These are phyloP conservation scores for Biscogniauxia mediterranea DNA, from an alignment of 2,329 filamentous ascomycete genomes.

Conservation along the genomic window DNA sequence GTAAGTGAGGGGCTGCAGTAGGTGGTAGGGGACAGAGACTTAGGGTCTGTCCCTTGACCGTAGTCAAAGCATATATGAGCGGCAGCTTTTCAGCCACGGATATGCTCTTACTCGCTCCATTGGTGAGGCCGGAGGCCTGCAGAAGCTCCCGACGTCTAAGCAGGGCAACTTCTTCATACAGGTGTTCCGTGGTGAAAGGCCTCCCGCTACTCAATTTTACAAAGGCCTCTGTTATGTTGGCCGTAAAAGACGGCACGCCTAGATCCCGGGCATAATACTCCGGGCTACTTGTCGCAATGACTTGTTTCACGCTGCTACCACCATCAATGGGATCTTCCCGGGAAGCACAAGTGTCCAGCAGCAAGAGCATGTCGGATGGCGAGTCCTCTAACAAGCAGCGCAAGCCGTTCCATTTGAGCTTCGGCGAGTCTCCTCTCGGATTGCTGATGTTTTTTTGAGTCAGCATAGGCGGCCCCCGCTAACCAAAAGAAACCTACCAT, in stretches of 20 bases:
- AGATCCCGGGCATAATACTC: conserved; percentile 48
- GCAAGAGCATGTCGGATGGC: conserved; percentile 59
- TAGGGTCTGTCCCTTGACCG: conserved; percentile 51
- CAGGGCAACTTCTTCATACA: conserved; percentile 55
- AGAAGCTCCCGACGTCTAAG: conserved; percentile 45
- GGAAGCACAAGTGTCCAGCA: conserved; percentile 62
- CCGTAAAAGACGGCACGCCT: conserved; percentile 56
- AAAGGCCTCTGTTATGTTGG: conserved; percentile 55
- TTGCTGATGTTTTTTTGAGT: conserved; percentile 45
- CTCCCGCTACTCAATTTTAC: conserved; percentile 50
- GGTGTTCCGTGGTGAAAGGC: conserved; percentile 55
- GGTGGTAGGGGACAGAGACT: conserved; percentile 49
- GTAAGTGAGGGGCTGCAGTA: conserved; percentile 28
- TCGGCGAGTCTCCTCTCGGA: conserved; percentile 55
- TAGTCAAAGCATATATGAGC: conserved; percentile 54
- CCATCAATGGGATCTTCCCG: conserved; percentile 49
- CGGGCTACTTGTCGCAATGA: conserved; percentile 57
- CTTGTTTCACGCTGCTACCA: conserved; percentile 59
- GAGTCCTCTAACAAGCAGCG: conserved; percentile 62
- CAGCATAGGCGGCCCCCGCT: conserved; percentile 33
- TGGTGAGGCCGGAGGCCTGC: conserved; percentile 44
- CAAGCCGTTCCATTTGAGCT: conserved; percentile 63
- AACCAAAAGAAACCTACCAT: conserved; percentile 49
- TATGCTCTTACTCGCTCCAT: conserved; percentile 41
- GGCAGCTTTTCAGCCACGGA: conserved; percentile 41